phyloP scores from a whole-genome alignment of 2,329 filamentous ascomycete genomes.

The Emergomyces africanus region DNA sequence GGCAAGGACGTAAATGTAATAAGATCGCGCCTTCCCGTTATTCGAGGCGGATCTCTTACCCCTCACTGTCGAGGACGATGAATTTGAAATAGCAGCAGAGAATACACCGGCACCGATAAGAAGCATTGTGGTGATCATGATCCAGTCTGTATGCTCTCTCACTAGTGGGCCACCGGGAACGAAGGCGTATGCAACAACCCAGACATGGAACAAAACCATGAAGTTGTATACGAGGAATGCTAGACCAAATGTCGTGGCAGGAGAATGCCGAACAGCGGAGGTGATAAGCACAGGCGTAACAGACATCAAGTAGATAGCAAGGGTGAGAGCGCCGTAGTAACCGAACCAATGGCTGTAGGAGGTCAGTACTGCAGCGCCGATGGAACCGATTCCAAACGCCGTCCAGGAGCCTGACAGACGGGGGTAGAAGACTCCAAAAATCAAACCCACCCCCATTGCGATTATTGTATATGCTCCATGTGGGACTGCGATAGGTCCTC shows the following conservation, averaged over 20 bases:
- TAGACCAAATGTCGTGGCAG: slow-evolving; percentile 69
- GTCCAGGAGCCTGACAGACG: slow-evolving; percentile 63
- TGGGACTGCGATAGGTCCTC: slow-evolving; percentile 76
- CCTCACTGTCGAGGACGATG: slow-evolving; percentile 20
- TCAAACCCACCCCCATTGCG: slow-evolving; percentile 71
- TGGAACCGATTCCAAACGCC: slow-evolving; percentile 61
- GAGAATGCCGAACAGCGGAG: slow-evolving; percentile 63
- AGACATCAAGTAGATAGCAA: slow-evolving; percentile 72
- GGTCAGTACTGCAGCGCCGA: slow-evolving; percentile 69
- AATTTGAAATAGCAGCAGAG: slow-evolving; percentile 45
- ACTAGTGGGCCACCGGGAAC: slow-evolving; percentile 88
- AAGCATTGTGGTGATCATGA: slow-evolving; percentile 79
- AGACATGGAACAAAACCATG: slow-evolving; percentile 92
- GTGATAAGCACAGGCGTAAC: slow-evolving; percentile 61
- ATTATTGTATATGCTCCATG: slow-evolving; percentile 79
- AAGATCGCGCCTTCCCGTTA: slow-evolving; percentile 44
- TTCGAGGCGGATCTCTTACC: slow-evolving; percentile 26
- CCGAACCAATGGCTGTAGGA: slow-evolving; percentile 72
- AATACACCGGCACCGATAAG: slow-evolving; percentile 76
- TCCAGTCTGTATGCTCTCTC: slow-evolving; percentile 88
- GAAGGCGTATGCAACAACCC: slow-evolving; percentile 97
- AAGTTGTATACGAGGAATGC: slow-evolving; percentile 90
- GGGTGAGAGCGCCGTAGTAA: slow-evolving; percentile 66
- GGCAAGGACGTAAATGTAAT: slow-evolving; percentile 60
- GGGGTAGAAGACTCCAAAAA: slow-evolving; percentile 63